Evolutionary conservation across 1,139 yeast species (phyloP).

Genomic region (Petasospora rhodanensis): DNA sequence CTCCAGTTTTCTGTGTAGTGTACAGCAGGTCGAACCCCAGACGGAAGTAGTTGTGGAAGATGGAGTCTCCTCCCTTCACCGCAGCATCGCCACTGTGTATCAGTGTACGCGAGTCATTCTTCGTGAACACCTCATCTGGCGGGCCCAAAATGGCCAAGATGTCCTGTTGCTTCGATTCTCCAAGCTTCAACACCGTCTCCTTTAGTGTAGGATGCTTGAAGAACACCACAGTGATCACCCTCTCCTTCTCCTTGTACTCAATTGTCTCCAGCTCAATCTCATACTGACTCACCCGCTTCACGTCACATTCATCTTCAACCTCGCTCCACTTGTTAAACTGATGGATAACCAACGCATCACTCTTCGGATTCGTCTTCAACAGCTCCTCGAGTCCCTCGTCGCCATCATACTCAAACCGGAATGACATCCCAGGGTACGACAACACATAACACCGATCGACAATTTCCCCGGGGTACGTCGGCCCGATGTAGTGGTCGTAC

Average conservation of each 20-base stretch:
- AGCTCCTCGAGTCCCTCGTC: constrained; percentile 7
- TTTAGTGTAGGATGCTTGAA: constrained; percentile 17
- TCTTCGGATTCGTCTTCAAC: constrained; percentile 12
- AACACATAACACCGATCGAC: constrained; percentile 29
- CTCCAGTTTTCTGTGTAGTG: constrained; percentile 25
- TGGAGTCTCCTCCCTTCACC: neutral
- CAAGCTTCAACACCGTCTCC: constrained; percentile 21
- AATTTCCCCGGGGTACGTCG: constrained; percentile 51
- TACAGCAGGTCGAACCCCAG: constrained; percentile 52
- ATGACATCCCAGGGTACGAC: constrained; percentile 53
- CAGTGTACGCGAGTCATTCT: constrained; percentile 41
- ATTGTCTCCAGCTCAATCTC: constrained; percentile 9
- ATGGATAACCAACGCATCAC: constrained; percentile 14
- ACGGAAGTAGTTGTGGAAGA: constrained; percentile 51
- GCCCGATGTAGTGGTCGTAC: constrained; percentile 58
- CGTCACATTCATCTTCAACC: neutral
- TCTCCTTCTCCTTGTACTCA: neutral
- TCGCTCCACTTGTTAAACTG: constrained; percentile 5
- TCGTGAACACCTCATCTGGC: constrained; percentile 50
- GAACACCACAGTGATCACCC: constrained; percentile 28
- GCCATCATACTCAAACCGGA: constrained; percentile 21
- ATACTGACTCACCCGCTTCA: constrained; percentile 1
- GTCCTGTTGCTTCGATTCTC: constrained; percentile 47
- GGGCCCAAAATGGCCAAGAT: constrained; percentile 47
- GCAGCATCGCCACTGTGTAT: constrained; percentile 31